Evolutionary conservation across 768 basidiomycete species (phyloP), one percentile per base, ranked within the genome.

Genomic region (Postia placenta): DNA sequence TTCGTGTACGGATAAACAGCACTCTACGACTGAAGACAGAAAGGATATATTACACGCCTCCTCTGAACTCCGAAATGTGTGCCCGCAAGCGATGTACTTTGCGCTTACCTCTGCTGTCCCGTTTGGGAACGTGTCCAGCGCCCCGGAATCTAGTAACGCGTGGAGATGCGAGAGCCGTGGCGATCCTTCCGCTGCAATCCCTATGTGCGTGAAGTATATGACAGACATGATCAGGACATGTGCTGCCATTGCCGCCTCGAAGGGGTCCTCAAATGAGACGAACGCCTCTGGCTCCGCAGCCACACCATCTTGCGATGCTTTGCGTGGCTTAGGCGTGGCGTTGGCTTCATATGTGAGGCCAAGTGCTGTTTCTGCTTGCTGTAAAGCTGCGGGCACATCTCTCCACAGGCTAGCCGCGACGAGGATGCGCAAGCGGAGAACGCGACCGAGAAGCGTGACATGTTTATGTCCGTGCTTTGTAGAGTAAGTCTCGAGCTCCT

Each of bases 181-280:
- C n/a, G 75, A 69, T 0, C 78, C 73, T 12, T 70, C 67, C 15
- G 68, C 59, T 4, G 75, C 68, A 45, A 71, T 67, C 5, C 85
- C 85, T 0, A 66, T 64, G 54, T 86, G 81, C 0, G 84, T 85
- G 56, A 79, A 71, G 57, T 75, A 85, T 19, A 82, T 62, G 7
- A 85, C 70, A 3, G 78, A 73, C 19, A 87, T 65, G 42, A 87
- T 73, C 20, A 90, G 78, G 7, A 78, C 62, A 56, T 89, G 85
- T 2, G 84, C 66, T 2, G 71, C 72, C 53, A 79, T 69, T 1
- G 71, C 57, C 2, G 66, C 59, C 38, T 69, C 73, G 38, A 70
- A 60, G 35, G 57, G 20, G 45, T 68, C 68, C 36, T 65, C 63
- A 45, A 67, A 67, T 24, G 45, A 55, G 33, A 64, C 60, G 42